These are phyloP conservation scores for Murraya koenigii DNA, from an alignment of 345 rosid genomes.

Conservation along the genomic window DNA sequence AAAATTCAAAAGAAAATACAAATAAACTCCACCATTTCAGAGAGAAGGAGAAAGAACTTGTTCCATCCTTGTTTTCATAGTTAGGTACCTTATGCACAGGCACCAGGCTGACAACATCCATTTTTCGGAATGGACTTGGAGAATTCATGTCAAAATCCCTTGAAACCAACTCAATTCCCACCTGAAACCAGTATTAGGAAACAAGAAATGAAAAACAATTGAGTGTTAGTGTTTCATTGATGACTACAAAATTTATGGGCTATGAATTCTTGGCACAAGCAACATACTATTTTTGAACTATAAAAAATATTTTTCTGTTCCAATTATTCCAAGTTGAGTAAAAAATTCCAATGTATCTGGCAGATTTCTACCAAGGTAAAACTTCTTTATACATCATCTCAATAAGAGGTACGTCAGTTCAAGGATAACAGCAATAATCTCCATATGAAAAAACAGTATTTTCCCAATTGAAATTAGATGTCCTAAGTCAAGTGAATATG, in stretches of 20 bases:
- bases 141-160: slow-evolving; percentile 98
- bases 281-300: background rate
- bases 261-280: background rate
- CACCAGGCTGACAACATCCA: slow-evolving; percentile 84
- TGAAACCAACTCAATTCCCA: slow-evolving; percentile 93
- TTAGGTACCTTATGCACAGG: slow-evolving; percentile 90
- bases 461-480: background rate
- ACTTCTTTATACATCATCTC: background rate
- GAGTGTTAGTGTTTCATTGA: slow-evolving; percentile 12
- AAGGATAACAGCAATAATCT: background rate
- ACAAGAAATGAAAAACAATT: slow-evolving; percentile 2
- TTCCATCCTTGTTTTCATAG: background rate
- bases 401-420: background rate
- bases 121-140: slow-evolving; percentile 71
- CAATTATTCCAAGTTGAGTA: background rate
- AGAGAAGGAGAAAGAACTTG: slow-evolving; percentile 13
- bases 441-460: background rate
- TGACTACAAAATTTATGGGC: background rate
- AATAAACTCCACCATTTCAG: slow-evolving; percentile 6
- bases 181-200: slow-evolving; percentile 38
- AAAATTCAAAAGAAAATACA: slow-evolving; percentile 3
- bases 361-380: background rate
- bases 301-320: background rate
- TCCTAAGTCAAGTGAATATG: slow-evolving; percentile 1
- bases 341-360: slow-evolving; percentile 2